Evolutionary conservation across 257 asterid species (phyloP).

Genomic region (Verbena officinalis): DNA sequence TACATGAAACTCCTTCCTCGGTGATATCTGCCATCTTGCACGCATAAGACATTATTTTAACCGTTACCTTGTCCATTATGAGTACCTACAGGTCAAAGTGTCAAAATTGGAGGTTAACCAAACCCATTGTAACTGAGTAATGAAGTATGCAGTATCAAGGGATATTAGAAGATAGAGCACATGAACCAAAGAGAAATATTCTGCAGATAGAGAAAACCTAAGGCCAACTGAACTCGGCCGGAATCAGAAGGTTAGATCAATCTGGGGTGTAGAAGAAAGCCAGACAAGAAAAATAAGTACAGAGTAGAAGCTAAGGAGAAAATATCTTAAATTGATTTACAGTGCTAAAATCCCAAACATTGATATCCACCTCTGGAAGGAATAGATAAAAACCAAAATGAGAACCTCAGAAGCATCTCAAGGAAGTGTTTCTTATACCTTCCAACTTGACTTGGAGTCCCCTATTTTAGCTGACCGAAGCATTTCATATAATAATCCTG

Average conservation of each 20-base stretch:
- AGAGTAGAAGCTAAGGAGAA: no score
- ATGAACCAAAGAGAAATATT: no score
- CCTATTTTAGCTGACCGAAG: slow-evolving; percentile 90
- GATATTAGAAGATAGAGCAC: slow-evolving; percentile 25
- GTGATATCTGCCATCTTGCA: slow-evolving; percentile 99
- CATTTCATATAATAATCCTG: slow-evolving; percentile 94
- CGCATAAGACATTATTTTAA: slow-evolving; percentile 86
- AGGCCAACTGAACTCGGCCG: no score
- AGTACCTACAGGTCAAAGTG: slow-evolving; percentile 70
- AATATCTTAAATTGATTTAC: no score
- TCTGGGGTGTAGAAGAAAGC: no score
- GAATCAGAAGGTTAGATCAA: no score
- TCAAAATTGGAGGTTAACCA: slow-evolving; percentile 30
- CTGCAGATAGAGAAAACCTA: no score
- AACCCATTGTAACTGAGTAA: slow-evolving; percentile 5
- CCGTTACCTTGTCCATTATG: slow-evolving; percentile 96
- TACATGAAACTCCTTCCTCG: slow-evolving; percentile 99
- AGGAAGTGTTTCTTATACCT: slow-evolving; percentile 53
- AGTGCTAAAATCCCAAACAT: no score
- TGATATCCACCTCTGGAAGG: no score
- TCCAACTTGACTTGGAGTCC: slow-evolving; percentile 92
- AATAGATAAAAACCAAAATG: no score
- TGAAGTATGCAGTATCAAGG: slow-evolving; percentile 4
- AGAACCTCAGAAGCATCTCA: no score
- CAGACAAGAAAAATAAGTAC: no score